Percentiles rank a stretch among this genome's conserved stretches.
These are phyloP conservation scores for Auriculariales sp. DNA, from an alignment of 768 basidiomycete genomes.

Conservation along the genomic window DNA sequence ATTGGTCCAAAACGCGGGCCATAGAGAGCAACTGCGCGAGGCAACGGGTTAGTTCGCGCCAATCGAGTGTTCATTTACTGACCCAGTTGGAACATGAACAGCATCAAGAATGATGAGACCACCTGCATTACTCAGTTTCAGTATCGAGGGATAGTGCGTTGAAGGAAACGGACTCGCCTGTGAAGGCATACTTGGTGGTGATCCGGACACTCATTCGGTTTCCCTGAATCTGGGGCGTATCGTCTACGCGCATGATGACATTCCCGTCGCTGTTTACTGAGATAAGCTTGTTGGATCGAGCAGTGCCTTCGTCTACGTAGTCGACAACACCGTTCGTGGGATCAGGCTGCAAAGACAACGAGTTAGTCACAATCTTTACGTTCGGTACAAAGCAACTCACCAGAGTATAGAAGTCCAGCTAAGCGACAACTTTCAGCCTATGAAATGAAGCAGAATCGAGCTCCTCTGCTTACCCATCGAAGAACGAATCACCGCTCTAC, in stretches of 20 bases:
- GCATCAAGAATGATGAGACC: slow-evolving; percentile 72
- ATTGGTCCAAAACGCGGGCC: slow-evolving; percentile 34
- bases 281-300: slow-evolving; percentile 41
- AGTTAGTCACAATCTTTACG: too few species aligned
- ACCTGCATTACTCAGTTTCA: slow-evolving; percentile 17
- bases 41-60: neutral
- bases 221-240: slow-evolving; percentile 52
- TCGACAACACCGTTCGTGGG: slow-evolving; percentile 64
- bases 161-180: slow-evolving; percentile 19
- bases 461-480: too few species aligned
- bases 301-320: slow-evolving; percentile 48
- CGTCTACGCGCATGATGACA: slow-evolving; percentile 82
- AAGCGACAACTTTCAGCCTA: too few species aligned
- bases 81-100: slow-evolving; percentile 81
- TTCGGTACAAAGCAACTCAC: too few species aligned
- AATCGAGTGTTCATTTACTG: slow-evolving; percentile 51
- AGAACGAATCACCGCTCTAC: slow-evolving; percentile 49
- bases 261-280: slow-evolving; percentile 56
- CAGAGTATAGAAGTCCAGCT: too few species aligned
- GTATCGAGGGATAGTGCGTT: neutral
- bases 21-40: slow-evolving; percentile 2
- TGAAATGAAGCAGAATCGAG: too few species aligned
- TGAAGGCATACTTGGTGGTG: slow-evolving; percentile 43
- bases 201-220: slow-evolving; percentile 71
- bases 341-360: too few species aligned